Evolutionary conservation across 2,329 filamentous ascomycete genomes (phyloP), one percentile per base, ranked within the genome.

Genomic region (Botryosphaeria dothidea): DNA sequence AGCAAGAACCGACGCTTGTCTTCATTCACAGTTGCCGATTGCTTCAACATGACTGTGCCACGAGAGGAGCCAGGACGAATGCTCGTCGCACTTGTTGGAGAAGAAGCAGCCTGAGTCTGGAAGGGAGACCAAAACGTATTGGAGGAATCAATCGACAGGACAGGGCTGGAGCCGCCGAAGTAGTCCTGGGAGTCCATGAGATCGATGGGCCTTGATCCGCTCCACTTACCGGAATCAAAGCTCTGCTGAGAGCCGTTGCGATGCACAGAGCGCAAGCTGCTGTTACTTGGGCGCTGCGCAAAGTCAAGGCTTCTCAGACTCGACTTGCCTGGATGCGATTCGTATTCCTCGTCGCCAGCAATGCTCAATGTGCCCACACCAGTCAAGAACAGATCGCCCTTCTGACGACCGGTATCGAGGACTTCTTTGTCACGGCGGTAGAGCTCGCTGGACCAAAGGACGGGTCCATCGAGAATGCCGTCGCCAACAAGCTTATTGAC

Each of bases 41-140:
- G 81, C 69, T 81, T 88, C 68, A 88, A 82, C 73, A 87, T 87
- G 3, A 89, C 83, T 0, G 88, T 91, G 69, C 90, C 87, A 62
- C 86, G 89, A 0, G 88, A 89, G 1, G 89, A 91, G 0, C 87
- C 86, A 4, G 88, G 89, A 21, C 89, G 85, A 8, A 76, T 84
- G 79, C 74, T 92, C 74, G 79, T 89, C 75, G 84, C 81, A 67
- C 83, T 87, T 0, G 88, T 85, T 1, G 90, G 88, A 36, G 87
- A 87, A 67, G 89, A 85, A 0, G 86, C 83, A 43, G 38, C 43
- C 60, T 86, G 82, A 0, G 88, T 88, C 66, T 92, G 90, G 70
- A 94, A 93, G 0, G 92, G 92, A 2, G 93, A 97, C 92, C 93
- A 97, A 74, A 94, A 96, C 0, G 92, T 95, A 17, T 88, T 88